These are phyloP conservation scores for Saturnispora saitoi DNA, from an alignment of 805 yeast species.

Conservation along the genomic window DNA sequence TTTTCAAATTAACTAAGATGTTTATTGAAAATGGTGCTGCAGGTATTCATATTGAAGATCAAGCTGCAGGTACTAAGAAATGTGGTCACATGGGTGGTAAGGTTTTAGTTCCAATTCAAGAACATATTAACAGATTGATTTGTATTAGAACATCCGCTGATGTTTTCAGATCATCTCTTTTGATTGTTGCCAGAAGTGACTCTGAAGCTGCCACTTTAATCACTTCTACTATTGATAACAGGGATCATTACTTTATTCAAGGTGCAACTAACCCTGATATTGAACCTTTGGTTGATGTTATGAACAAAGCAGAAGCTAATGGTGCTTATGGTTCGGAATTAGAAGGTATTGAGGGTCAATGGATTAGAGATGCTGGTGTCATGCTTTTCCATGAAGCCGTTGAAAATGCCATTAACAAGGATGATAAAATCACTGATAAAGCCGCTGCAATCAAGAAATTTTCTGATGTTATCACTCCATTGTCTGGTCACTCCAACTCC, in stretches of 20 bases:
- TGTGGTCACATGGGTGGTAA: conserved; percentile 99
- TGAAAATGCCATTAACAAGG: conserved; percentile 63
- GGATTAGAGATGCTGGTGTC: conserved; percentile 77
- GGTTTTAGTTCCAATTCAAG: conserved; percentile 94
- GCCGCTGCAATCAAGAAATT: conserved; percentile 56
- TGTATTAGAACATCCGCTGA: conserved; percentile 95
- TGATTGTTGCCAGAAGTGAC: conserved; percentile 91
- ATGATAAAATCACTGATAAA: conserved; percentile 47
- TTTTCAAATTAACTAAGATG: conserved; percentile 88
- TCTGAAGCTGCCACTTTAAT: conserved; percentile 95
- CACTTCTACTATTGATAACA: conserved; percentile 86
- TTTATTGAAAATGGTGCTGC: conserved; percentile 98
- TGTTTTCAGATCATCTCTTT: conserved; percentile 77
- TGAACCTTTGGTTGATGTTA: conserved; percentile 63
- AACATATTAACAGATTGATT: conserved; percentile 88
- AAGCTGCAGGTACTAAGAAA: conserved; percentile 97
- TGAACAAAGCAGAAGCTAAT: conserved; percentile 69
- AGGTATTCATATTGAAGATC: conserved; percentile 97
- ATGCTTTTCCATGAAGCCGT: conserved; percentile 90
- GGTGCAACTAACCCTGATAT: conserved; percentile 85
- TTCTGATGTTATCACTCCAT: conserved; percentile 60
- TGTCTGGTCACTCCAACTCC: conserved; percentile 63
- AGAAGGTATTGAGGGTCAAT: conserved; percentile 66
- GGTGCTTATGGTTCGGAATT: conserved; percentile 70
- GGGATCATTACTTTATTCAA: conserved; percentile 88